phyloP scores from a whole-genome alignment of 345 rosid genomes.

The Abelmoschus esculentus region DNA sequence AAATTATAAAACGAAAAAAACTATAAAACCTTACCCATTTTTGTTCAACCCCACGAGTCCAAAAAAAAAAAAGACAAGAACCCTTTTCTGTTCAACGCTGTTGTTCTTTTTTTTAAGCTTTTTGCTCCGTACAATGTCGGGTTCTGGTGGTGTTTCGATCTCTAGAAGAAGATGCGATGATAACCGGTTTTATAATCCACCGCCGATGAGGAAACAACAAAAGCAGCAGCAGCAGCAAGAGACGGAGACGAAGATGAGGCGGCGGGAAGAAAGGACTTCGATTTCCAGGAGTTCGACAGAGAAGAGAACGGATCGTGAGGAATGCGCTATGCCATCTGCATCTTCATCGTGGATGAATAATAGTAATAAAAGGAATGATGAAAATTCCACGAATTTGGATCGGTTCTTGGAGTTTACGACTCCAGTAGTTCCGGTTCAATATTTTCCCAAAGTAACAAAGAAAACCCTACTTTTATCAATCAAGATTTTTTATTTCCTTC shows the following conservation, averaged over 20 bases:
- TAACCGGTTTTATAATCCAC: constrained; percentile 46
- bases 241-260: constrained; percentile 10
- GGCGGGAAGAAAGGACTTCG: constrained; percentile 13
- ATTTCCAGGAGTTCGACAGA: constrained; percentile 5
- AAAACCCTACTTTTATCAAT: background rate
- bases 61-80: background rate
- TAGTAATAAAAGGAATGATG: background rate
- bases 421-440: constrained; percentile 57
- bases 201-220: constrained; percentile 31
- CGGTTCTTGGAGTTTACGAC: constrained; percentile 79
- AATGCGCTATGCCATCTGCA: constrained; percentile 2
- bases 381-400: constrained; percentile 66
- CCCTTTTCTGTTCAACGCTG: background rate
- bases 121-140: constrained; percentile 29
- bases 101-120: background rate
- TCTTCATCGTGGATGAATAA: background rate
- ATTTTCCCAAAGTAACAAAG: constrained; percentile 48
- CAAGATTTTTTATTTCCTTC: background rate
- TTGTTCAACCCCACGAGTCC: too few species aligned
- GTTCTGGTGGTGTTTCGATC: constrained; percentile 36
- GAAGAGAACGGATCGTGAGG: constrained; percentile 21
- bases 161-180: constrained; percentile 37
- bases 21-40: too few species aligned
- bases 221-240: constrained; percentile 20
- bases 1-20: too few species aligned